phyloP scores from a whole-genome alignment of 768 basidiomycete species.

The Tricholoma flavovirens region DNA sequence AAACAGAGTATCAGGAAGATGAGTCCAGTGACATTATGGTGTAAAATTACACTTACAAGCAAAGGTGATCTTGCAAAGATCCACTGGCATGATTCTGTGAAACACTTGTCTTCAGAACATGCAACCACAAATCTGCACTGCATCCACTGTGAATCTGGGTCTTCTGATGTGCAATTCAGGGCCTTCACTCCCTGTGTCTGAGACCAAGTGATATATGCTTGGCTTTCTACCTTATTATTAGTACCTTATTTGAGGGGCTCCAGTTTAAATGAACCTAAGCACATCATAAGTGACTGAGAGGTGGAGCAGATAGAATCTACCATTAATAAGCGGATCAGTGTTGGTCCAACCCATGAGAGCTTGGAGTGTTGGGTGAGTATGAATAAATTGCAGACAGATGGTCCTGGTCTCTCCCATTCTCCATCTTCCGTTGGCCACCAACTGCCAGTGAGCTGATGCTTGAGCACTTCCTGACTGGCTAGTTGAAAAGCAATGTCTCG shows the following conservation, averaged over 20 bases:
- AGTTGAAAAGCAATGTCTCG: slow-evolving; percentile 33
- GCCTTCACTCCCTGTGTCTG: slow-evolving; percentile 11
- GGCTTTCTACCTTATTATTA: background rate
- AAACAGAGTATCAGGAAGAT: background rate
- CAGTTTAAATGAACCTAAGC: slow-evolving; percentile 6
- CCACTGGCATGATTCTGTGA: slow-evolving; percentile 17
- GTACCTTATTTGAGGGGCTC: slow-evolving; percentile 6
- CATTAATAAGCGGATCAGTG: background rate
- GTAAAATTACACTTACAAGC: slow-evolving; percentile 2
- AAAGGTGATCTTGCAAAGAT: slow-evolving; percentile 19
- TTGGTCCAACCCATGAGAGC: slow-evolving; percentile 15
- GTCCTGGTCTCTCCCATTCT: slow-evolving; percentile 13
- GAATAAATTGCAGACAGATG: slow-evolving; percentile 12
- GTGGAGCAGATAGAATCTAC: slow-evolving; percentile 4
- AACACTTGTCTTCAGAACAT: slow-evolving; percentile 17
- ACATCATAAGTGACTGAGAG: background rate
- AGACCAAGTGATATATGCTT: slow-evolving; percentile 4
- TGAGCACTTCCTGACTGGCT: slow-evolving; percentile 22
- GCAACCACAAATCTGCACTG: slow-evolving; percentile 13
- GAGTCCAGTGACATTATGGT: background rate
- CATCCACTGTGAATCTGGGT: slow-evolving; percentile 7
- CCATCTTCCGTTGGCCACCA: slow-evolving; percentile 18
- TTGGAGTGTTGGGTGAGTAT: slow-evolving; percentile 8
- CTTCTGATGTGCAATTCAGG: slow-evolving; percentile 6
- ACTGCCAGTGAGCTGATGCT: slow-evolving; percentile 27